Evolutionary conservation across 116 monocot species (phyloP).

Genomic region (Phalaenopsis hybrid): DNA sequence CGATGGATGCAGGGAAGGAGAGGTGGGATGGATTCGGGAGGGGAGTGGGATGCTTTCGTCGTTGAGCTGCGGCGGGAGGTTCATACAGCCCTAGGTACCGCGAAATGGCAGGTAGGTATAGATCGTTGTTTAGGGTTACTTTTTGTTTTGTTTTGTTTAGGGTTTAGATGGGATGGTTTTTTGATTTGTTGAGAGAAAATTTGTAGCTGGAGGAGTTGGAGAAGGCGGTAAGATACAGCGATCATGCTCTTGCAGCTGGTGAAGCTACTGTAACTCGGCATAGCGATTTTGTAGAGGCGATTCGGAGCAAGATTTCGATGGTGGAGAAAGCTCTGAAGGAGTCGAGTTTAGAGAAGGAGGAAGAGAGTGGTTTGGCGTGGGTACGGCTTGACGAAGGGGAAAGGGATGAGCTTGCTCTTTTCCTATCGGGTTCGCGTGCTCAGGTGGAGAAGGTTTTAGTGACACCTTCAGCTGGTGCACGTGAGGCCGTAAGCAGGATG

Average conservation of each 20-base stretch:
- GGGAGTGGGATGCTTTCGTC: constrained; percentile 7
- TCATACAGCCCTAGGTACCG: constrained; percentile 66
- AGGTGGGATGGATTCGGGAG: not conserved
- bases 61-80: constrained; percentile 66
- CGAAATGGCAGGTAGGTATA: constrained; percentile 81
- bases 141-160: not conserved
- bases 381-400: constrained; percentile 63
- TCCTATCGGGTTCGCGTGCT: constrained; percentile 35
- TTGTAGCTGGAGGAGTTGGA: constrained; percentile 57
- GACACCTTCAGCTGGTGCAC: not conserved
- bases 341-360: constrained; percentile 25
- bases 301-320: constrained; percentile 37
- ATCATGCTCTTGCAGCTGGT: constrained; percentile 23
- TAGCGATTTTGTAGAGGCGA: constrained; percentile 52
- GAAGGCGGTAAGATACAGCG: constrained; percentile 36
- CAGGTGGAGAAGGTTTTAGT: constrained; percentile 1
- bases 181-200: constrained; percentile 2
- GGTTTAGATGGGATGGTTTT: not conserved
- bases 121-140: not conserved
- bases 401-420: constrained; percentile 70
- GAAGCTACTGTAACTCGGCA: constrained; percentile 60
- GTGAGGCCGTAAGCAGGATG: not conserved
- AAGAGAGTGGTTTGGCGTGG: constrained; percentile 33
- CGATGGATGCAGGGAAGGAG: constrained; percentile 52
- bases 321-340: constrained; percentile 58